Conservation (phyloP, 176 grass and related monocot species). For the Triticum dicoccoides region DNA sequence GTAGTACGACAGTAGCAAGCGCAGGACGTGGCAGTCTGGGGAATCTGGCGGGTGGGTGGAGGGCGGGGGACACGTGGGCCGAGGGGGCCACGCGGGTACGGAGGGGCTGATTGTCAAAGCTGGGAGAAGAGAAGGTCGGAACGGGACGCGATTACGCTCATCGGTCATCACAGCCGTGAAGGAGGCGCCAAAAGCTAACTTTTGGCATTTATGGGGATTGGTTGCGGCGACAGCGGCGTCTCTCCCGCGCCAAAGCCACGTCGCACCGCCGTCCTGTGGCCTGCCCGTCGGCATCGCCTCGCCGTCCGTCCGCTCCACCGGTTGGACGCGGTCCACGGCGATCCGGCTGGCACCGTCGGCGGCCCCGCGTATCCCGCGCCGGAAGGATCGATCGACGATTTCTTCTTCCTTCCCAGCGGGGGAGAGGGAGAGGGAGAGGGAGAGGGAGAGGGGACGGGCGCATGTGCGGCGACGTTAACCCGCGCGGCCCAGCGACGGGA, state of each 20-base stretch:
- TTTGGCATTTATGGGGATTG: slow-evolving; percentile 43
- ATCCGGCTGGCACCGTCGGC: slow-evolving; percentile 4
- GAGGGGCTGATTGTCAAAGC: background rate
- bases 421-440: background rate
- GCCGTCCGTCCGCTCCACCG: background rate
- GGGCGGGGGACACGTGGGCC: background rate
- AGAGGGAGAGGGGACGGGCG: background rate
- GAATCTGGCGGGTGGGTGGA: background rate
- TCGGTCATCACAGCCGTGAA: background rate
- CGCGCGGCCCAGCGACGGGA: too few relatives aligned
- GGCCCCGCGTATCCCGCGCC: background rate
- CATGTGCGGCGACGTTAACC: background rate
- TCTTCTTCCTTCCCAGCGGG: background rate
- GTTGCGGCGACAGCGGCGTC: slow-evolving; percentile 29
- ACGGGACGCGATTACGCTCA: background rate
- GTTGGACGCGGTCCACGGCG: background rate
- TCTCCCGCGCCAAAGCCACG: background rate
- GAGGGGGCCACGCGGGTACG: background rate
- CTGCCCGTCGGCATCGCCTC: background rate
- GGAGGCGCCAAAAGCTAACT: slow-evolving; percentile 27
- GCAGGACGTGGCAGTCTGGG: background rate
- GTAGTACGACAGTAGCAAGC: background rate
- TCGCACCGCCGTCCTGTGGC: background rate
- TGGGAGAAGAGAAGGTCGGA: background rate
- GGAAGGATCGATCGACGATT: background rate